Conservation (phyloP, 495 filamentous ascomycete genomes). For the Neurospora sp. region DNA sequence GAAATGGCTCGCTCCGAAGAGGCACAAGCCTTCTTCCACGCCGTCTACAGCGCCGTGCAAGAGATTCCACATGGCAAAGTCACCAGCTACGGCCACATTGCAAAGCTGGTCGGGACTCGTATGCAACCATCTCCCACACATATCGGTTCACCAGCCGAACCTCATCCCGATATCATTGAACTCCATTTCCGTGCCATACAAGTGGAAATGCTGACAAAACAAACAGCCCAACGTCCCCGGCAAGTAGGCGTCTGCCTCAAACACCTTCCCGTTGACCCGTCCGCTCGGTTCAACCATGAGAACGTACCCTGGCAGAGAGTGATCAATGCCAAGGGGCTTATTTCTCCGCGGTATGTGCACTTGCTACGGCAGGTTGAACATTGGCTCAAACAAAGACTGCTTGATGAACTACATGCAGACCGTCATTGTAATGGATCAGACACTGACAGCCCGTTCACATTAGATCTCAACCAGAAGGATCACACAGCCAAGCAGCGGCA, state of each 20-base stretch:
- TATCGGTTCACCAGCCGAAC: neutral
- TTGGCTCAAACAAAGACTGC: neutral
- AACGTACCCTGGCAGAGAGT: slow-evolving; percentile 96
- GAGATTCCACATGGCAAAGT: slow-evolving; percentile 76
- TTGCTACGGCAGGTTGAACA: neutral
- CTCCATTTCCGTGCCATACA: neutral
- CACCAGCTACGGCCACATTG: slow-evolving; percentile 86
- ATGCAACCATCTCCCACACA: slow-evolving; percentile 19
- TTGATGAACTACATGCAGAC: neutral
- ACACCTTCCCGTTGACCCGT: slow-evolving; percentile 52
- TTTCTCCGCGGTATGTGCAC: slow-evolving; percentile 61
- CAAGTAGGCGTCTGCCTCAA: slow-evolving; percentile 88
- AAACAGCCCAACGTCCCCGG: slow-evolving; percentile 53
- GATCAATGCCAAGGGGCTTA: slow-evolving; percentile 73
- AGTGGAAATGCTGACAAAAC: neutral
- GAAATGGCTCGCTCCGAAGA: slow-evolving; percentile 70
- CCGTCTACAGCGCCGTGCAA: slow-evolving; percentile 74
- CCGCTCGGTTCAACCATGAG: slow-evolving; percentile 47
- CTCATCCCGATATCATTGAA: neutral
- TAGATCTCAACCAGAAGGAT: slow-evolving; percentile 56
- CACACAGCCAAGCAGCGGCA: slow-evolving; percentile 55
- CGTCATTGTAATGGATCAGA: neutral
- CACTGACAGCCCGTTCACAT: neutral
- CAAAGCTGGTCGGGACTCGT: slow-evolving; percentile 70
- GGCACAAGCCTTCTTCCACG: slow-evolving; percentile 71